Conservation (phyloP, 2,329 filamentous ascomycete species). For the Alternaria ventricosa region DNA sequence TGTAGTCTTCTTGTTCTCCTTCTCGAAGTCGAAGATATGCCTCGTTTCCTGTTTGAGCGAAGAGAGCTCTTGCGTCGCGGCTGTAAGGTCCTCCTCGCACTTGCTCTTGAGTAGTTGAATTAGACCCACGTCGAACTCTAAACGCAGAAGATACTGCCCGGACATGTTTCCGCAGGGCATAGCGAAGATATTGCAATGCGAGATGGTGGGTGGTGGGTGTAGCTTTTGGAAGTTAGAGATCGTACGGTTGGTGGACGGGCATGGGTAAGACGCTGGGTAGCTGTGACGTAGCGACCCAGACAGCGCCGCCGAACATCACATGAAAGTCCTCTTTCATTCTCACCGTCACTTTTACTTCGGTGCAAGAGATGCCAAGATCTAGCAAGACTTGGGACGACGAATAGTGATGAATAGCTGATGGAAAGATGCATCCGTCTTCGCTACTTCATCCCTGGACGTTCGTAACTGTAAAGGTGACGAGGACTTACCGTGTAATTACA, state of each 20-base stretch:
- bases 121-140: not conserved
- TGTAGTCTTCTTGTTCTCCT: not conserved
- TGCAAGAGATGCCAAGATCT: not conserved
- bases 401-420: not conserved
- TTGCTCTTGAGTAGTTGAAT: rapidly evolving
- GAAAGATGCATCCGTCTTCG: not conserved
- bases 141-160: not conserved
- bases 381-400: not conserved
- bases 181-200: not conserved
- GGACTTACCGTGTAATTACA: not conserved
- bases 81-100: not conserved
- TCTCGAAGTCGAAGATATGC: not conserved
- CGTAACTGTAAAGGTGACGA: not conserved
- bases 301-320: not conserved
- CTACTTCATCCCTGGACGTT: not conserved
- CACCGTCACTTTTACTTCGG: not conserved
- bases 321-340: rapidly evolving
- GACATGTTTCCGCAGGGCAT: not conserved
- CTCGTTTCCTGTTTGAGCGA: not conserved
- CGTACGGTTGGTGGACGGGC: not conserved
- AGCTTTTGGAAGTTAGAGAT: not conserved
- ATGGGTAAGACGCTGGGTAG: not conserved
- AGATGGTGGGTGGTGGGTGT: not conserved
- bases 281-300: not conserved
- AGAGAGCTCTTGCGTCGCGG: not conserved